These are phyloP conservation scores for Neurospora sp. DNA, from an alignment of 495 filamentous ascomycete genomes.

Conservation along the genomic window DNA sequence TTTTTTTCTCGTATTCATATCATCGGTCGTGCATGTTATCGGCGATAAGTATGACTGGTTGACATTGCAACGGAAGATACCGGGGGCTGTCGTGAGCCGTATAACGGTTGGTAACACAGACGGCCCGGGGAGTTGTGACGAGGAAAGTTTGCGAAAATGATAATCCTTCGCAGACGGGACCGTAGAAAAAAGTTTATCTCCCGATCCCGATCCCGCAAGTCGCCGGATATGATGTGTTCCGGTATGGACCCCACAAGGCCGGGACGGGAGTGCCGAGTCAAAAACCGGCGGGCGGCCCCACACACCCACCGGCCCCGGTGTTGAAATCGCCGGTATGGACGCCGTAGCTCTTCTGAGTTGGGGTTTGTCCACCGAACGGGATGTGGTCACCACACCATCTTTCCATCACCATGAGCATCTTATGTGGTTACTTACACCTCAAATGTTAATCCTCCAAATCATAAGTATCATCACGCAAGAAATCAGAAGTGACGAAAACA, in stretches of 20 bases:
- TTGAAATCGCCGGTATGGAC: not conserved
- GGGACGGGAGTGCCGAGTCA: not conserved
- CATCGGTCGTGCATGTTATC: not conserved
- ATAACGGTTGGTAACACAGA: not conserved
- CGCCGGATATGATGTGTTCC: not conserved
- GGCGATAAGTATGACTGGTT: not conserved
- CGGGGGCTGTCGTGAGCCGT: not conserved
- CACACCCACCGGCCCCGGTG: not conserved
- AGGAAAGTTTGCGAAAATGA: not conserved
- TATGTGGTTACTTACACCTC: not conserved
- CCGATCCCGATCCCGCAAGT: not conserved
- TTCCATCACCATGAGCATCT: not conserved
- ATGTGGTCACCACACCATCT: not conserved
- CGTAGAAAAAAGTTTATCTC: not conserved
- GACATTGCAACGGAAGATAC: not conserved
- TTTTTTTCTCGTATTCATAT: not conserved
- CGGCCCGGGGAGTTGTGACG: not conserved
- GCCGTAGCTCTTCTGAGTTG: not conserved
- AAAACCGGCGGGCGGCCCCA: not conserved
- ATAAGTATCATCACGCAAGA: not conserved
- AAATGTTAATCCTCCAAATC: not conserved
- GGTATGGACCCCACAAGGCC: not conserved
- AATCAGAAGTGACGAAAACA: not conserved
- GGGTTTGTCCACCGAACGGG: not conserved
- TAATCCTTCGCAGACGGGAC: not conserved